Base-by-base conservation (phyloP, 768 basidiomycete species). In the Tylopilus subfusipes region DNA sequence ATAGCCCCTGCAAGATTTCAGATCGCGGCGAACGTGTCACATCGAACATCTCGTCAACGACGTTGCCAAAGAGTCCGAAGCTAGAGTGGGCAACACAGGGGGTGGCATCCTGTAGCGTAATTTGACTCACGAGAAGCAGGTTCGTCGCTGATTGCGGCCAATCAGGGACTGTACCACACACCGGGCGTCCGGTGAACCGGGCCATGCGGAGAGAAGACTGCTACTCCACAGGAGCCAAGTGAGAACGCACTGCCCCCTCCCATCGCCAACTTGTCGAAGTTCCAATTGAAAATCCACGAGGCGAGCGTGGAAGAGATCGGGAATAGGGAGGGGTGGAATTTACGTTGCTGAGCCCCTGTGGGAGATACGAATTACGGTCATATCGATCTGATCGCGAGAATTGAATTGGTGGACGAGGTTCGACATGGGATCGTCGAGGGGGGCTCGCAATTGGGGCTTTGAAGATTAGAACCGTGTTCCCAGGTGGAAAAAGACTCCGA, bases 321-420 rank as follows among this genome's bases (percentile, higher is more conserved):
- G 51, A 54, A 54, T 46, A 36, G 45, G 42, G 16, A 33, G 38
- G 48, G 11, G 18, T 45, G 40, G 21, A 29, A 5, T 61, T 59
- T 60, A 60, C 59, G 58, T 56, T 45, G 48, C 42, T 1, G 24
- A 27, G 14, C 10, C 31, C 44, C 27, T 6, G 24, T 27, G 11
- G 43, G 30, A 45, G 38, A 39, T 21, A 34, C 18, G 38, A 16
- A 43, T 52, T 10, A 48, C 25, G 14, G n/a, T 36, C 33, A 24
- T 25, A 12, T 54, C n/a, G n/a, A n/a, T 30, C 30, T 55, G 19
- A 27, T 38, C 14, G 24, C 14, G 18, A 25, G 45, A 48, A n/a
- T 27, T 10, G 33, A 31, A 44, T 29, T 44, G 24, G 33, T 39
- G 31, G 36, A 5, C 9, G 30, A 19, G 9, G 29, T 31, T 36